Conservation (phyloP, 75 land plant genomes). For the Sequoiadendron giganteum region DNA sequence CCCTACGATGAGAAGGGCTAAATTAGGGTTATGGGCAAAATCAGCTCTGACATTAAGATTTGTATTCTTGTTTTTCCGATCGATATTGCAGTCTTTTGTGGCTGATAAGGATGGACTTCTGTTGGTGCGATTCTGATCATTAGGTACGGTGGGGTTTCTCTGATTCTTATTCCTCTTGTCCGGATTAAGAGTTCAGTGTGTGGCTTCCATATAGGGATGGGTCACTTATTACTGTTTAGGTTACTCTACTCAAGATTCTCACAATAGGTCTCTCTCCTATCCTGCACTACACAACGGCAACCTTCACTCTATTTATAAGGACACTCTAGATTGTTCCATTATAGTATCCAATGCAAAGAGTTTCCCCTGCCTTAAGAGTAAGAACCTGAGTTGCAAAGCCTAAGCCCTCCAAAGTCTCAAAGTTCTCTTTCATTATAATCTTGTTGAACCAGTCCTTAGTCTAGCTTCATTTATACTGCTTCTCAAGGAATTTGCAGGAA, state of each 20-base stretch:
- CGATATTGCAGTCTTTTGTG: not conserved
- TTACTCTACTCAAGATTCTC: not conserved
- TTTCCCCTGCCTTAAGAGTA: too few relatives aligned
- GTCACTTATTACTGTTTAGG: not conserved
- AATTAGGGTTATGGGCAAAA: not conserved
- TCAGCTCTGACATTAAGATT: not conserved
- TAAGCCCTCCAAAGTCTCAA: too few relatives aligned
- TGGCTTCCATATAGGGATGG: not conserved
- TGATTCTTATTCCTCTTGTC: slow-evolving; percentile 11
- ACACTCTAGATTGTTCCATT: not conserved
- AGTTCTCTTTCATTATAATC: too few relatives aligned
- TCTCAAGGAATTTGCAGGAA: too few relatives aligned
- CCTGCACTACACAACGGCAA: not conserved
- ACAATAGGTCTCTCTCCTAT: too few relatives aligned
- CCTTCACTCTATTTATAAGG: not conserved
- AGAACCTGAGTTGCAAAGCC: too few relatives aligned
- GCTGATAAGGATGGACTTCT: not conserved
- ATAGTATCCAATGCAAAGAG: not conserved
- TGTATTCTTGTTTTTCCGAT: not conserved
- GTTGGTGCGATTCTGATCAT: not conserved
- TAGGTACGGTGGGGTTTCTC: not conserved
- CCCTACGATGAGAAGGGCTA: not conserved
- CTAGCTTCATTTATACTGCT: too few relatives aligned
- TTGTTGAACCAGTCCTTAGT: too few relatives aligned
- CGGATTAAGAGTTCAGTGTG: not conserved